These are phyloP conservation scores for Alliaria petiolata DNA, from an alignment of 345 rosid genomes.

Conservation along the genomic window DNA sequence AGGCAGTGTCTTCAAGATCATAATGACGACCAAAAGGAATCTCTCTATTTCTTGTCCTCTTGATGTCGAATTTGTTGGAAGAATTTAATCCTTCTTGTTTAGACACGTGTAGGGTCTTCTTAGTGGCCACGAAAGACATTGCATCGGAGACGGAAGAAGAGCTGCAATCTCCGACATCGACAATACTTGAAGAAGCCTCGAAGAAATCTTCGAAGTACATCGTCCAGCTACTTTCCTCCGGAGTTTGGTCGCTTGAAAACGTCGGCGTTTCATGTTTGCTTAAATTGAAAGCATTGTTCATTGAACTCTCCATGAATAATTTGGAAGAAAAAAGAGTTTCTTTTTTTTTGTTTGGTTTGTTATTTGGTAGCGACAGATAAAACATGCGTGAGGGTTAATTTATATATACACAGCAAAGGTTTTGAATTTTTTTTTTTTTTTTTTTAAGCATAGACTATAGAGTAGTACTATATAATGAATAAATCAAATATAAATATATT, in stretches of 20 bases:
- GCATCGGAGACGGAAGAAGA: conserved; percentile 29
- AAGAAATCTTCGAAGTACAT: conserved; percentile 37
- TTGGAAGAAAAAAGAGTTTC: neutral
- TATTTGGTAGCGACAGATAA: conserved; percentile 16
- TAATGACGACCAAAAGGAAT: conserved; percentile 27
- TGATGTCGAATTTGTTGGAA: neutral
- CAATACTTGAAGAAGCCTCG: conserved; percentile 10
- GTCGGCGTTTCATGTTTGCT: conserved; percentile 3
- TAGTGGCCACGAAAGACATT: conserved; percentile 16
- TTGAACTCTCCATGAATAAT: conserved; percentile 22
- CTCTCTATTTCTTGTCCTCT: conserved; percentile 26
- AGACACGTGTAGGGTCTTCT: neutral
- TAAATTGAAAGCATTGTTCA: neutral
- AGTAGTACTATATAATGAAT: neutral
- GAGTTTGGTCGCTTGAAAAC: conserved; percentile 12
- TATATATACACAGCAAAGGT: conserved; percentile 16
- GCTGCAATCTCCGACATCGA: conserved; percentile 11
- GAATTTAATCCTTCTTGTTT: neutral
- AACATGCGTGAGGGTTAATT: conserved; percentile 13
- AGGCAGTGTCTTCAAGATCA: conserved; percentile 32
- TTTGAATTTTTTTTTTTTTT: no score
- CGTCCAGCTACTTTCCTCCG: conserved; percentile 34
- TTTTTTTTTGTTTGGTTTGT: neutral
- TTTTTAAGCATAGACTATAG: neutral
- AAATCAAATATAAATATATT: neutral